phyloP scores from a whole-genome alignment of 73 alveolate genomes.

The Diophrys appendiculata region DNA sequence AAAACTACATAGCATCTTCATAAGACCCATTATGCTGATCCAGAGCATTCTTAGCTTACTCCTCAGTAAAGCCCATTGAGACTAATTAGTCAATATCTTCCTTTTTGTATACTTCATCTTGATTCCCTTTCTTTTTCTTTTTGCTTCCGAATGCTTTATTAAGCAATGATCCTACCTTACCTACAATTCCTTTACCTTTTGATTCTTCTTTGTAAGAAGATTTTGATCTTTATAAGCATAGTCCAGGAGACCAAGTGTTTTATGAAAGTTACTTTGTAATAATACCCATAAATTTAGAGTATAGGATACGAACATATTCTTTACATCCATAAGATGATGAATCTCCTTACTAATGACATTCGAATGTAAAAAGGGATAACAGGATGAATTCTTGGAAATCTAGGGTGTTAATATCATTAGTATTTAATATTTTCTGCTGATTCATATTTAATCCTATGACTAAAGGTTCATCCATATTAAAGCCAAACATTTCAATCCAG shows the following conservation, averaged over 20 bases:
- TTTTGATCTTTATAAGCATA: not conserved
- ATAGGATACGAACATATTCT: constrained; percentile 5
- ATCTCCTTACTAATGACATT: constrained; percentile 23
- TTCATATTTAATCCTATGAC: constrained; percentile 17
- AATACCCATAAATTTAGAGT: not conserved
- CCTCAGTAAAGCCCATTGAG: not conserved
- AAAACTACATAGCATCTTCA: not conserved
- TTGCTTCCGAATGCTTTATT: not conserved
- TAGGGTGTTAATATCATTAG: constrained; percentile 2
- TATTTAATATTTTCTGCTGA: constrained; percentile 39
- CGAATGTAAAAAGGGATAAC: constrained; percentile 29
- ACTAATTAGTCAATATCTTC: not conserved
- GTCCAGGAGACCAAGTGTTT: not conserved
- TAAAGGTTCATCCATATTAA: constrained; percentile 49
- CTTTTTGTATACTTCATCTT: not conserved
- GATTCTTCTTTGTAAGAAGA: not conserved
- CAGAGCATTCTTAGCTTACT: constrained; percentile 1
- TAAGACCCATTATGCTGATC: not conserved
- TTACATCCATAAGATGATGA: constrained; percentile 11
- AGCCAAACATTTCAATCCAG: constrained; percentile 42
- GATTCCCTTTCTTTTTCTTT: constrained; percentile 4
- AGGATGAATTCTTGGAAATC: constrained; percentile 10
- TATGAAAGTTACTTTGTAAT: not conserved
- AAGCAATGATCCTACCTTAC: not conserved
- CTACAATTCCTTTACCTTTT: not conserved